Conservation (phyloP, 805 yeast genomes). For the Sugiyamaella chiloensis region DNA sequence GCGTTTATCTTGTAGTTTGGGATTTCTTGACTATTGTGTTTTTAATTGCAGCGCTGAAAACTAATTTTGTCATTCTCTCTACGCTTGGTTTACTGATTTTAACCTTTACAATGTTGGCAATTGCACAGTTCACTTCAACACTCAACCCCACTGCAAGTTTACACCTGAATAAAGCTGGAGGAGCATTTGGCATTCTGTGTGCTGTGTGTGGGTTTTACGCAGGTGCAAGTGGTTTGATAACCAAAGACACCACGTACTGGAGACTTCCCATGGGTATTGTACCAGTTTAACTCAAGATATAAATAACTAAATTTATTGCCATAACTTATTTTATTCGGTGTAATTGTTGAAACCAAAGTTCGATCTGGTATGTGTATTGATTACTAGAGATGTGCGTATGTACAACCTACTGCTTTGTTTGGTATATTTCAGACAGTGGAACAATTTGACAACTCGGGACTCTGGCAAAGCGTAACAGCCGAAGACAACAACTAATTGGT, state of each 20-base stretch:
- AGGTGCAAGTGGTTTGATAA: conserved; percentile 8
- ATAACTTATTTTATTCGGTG: no score
- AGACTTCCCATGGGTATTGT: conserved; percentile 4
- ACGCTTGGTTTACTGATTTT: conserved; percentile 3
- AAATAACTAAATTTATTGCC: not conserved
- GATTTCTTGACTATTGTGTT: conserved; percentile 2
- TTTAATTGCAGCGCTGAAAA: conserved; percentile 5
- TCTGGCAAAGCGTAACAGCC: no score
- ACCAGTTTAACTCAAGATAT: not conserved
- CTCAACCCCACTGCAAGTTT: not conserved
- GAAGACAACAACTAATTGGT: no score
- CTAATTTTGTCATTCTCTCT: conserved; percentile 2
- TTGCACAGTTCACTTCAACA: conserved; percentile 6
- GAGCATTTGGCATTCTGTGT: conserved; percentile 10
- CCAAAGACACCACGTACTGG: conserved; percentile 7
- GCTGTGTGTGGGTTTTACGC: conserved; percentile 13
- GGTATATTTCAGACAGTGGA: no score
- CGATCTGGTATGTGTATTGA: no score
- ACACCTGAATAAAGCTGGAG: conserved; percentile 9
- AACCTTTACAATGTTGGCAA: conserved; percentile 5
- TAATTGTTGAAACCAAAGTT: no score
- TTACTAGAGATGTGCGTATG: no score
- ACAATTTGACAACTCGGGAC: no score
- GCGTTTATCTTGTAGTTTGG: conserved; percentile 2
- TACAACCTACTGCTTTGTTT: no score